Evolutionary conservation across 2,329 filamentous ascomycete species (phyloP).

Genomic region (Thelonectria blattea): DNA sequence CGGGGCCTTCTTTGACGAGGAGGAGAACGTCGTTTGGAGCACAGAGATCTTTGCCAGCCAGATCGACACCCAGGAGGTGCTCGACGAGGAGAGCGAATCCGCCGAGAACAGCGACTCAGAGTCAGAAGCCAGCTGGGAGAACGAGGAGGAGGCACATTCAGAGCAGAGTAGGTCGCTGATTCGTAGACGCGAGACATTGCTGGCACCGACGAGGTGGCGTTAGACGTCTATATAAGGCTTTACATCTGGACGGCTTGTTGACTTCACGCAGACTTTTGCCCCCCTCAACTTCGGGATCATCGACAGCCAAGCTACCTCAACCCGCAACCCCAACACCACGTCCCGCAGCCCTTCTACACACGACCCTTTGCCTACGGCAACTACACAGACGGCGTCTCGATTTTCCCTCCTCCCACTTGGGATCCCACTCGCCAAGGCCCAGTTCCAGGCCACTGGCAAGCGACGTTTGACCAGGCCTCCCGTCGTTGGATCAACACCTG

Average conservation of each 20-base stretch:
- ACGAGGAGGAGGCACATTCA: conserved; percentile 25
- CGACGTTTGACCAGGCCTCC: conserved; percentile 38
- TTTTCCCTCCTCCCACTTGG: conserved; percentile 31
- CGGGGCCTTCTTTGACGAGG: conserved; percentile 53
- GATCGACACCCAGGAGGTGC: conserved; percentile 35
- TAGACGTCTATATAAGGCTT: conserved; percentile 1
- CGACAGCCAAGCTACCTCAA: background rate
- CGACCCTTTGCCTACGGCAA: background rate
- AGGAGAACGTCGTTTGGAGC: conserved; percentile 52
- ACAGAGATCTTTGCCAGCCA: conserved; percentile 50
- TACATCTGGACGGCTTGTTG: background rate
- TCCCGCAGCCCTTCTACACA: conserved; percentile 14
- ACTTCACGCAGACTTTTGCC: conserved; percentile 17
- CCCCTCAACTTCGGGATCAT: conserved; percentile 7
- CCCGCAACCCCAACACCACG: conserved; percentile 5
- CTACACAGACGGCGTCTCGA: conserved; percentile 5
- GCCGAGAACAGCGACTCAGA: conserved; percentile 21
- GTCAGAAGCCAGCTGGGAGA: conserved; percentile 13
- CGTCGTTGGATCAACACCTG: conserved; percentile 47
- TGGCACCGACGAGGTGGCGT: conserved; percentile 13
- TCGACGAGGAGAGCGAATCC: conserved; percentile 31
- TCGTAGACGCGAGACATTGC: background rate
- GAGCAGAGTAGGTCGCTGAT: conserved; percentile 29
- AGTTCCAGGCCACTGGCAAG: conserved; percentile 45
- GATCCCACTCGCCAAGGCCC: conserved; percentile 40